Percentiles rank a stretch among this genome's conserved stretches.
Conservation (phyloP, 768 basidiomycete genomes). For the Porpolomopsis calyptriformis region DNA sequence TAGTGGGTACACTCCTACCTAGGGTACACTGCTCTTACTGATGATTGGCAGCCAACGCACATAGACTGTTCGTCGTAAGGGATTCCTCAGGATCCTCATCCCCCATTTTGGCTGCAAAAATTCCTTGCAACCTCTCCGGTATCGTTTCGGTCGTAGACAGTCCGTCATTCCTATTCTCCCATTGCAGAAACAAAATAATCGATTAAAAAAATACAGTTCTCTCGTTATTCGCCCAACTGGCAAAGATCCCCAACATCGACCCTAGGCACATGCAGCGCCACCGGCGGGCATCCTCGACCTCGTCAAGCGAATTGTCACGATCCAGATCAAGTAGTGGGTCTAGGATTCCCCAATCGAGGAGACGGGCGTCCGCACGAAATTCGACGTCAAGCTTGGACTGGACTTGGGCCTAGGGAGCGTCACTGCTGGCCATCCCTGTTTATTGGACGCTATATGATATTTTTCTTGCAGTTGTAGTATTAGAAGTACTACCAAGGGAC, state of each 20-base stretch:
- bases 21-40: not conserved
- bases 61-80: conserved; percentile 67
- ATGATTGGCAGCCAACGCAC: conserved; percentile 50
- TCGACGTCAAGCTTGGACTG: not conserved
- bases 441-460: no score
- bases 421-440: no score
- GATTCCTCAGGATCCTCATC: conserved; percentile 44
- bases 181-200: not conserved
- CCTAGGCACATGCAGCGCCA: conserved; percentile 71
- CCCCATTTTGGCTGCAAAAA: conserved; percentile 32
- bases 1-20: conserved; percentile 38
- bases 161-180: conserved; percentile 24
- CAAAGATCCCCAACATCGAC: conserved; percentile 64
- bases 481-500: no score
- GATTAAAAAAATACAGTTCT: conserved; percentile 37
- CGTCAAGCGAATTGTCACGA: conserved; percentile 36
- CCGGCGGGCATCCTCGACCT: conserved; percentile 65
- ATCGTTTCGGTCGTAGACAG: conserved; percentile 80
- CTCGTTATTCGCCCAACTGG: conserved; percentile 66
- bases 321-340: conserved; percentile 34
- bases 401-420: no score
- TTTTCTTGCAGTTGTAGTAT: no score
- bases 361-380: conserved; percentile 4
- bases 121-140: conserved; percentile 47
- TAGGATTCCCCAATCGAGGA: conserved; percentile 17